Base-by-base conservation (phyloP, 768 basidiomycete species). In the Pisolithus albus region DNA sequence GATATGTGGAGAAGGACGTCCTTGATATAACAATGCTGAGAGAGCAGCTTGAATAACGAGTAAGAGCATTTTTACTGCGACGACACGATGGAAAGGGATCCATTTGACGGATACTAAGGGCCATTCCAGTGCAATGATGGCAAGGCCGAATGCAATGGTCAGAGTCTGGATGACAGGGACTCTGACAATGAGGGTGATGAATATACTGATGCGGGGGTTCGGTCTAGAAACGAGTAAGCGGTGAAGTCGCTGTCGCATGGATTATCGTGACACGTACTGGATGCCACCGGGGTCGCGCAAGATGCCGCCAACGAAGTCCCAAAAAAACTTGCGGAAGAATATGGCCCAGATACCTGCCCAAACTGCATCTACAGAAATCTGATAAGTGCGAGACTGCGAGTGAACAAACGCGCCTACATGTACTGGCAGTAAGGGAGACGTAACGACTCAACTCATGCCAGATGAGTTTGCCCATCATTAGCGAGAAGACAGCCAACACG, bases 311-410 rank as follows among this genome's bases (percentile, higher is more conserved):
- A 92, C 72, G 64, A 95, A 91, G 72, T 95, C 93, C 88, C 89
- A 95, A 72, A 95, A 93, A 79, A 91, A 95, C 72, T 95, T 95
- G 69, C 91, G 88, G 72, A 82, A 92, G 59, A 86, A 72, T 13
- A 93, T 66, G 16, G 83, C 92, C 71, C 80, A 94, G 70, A 88
- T 84, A 30, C 79, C 74, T 13, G 87, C 84, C 90, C 88, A 91
- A 10, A 91, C 72, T 52, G 83, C 79, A 65, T 89, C 89, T 91
- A 55, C 24, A 28, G 43, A 41, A 46, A 51, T 57, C 52, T 56
- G 58, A 53, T 50, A 26, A 52, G 56, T 49, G 26, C 10, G 18
- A 18, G 30, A 18, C 8, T 19, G 32, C 13, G 43, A 52, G 40
- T 49, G 56, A 40, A 50, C 24, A 26, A 40, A 51, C 36, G 23